A percentile compares a stretch with the other conserved stretches of the same genome.
Evolutionary conservation across 331 rosid genomes (phyloP).

Genomic region (Quercus tomentella): DNA sequence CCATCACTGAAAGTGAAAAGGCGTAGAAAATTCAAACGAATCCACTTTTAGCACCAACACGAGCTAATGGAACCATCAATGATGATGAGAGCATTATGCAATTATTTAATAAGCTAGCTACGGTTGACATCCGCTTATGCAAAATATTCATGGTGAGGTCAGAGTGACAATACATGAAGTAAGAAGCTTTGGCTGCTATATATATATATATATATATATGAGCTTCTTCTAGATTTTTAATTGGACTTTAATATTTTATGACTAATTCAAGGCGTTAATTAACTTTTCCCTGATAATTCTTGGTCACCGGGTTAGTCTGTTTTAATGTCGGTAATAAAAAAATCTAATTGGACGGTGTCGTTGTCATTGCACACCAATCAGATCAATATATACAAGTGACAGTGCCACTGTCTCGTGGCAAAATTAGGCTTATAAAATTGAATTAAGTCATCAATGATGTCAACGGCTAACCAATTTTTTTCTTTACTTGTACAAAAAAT

Average conservation of each 20-base stretch:
- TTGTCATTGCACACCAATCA: background rate
- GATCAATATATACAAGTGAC: background rate
- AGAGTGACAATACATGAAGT: conserved; percentile 37
- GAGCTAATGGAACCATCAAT: background rate
- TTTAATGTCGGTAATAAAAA: background rate
- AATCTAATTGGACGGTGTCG: background rate
- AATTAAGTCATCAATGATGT: background rate
- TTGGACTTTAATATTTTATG: background rate
- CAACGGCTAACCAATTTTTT: conserved; percentile 7
- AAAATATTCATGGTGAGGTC: conserved; percentile 21
- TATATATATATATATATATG: too few relatives aligned
- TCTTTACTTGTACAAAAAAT: background rate
- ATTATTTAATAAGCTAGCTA: background rate
- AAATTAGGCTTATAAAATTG: background rate
- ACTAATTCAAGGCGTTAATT: background rate
- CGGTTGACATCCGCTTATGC: background rate
- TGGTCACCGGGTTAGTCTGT: background rate
- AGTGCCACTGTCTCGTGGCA: background rate
- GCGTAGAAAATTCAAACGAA: background rate
- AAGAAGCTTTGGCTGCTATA: conserved; percentile 10
- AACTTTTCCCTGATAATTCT: background rate
- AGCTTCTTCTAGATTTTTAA: background rate
- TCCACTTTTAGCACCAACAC: background rate
- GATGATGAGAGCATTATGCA: conserved; percentile 10
- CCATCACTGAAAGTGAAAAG: background rate